phyloP scores from a whole-genome alignment of 805 yeast species.

The Metschnikowia baotianmanensis region DNA sequence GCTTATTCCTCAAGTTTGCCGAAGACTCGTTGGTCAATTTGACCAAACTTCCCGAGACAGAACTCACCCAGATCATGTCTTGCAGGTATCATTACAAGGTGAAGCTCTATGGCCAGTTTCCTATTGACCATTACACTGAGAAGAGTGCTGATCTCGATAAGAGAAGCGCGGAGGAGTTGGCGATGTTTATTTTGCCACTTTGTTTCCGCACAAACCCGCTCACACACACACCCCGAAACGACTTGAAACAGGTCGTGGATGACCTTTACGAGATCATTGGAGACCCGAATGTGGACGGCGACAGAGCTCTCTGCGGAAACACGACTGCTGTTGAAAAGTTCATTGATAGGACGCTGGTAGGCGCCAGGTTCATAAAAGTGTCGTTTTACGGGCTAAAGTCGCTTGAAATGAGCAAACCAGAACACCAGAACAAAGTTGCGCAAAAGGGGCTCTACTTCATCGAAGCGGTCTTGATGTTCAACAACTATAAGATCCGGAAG shows the following conservation, averaged over 20 bases:
- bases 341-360: constrained; percentile 44
- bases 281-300: constrained; percentile 49
- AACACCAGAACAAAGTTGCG: constrained; percentile 25
- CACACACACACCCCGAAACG: constrained; percentile 59
- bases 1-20: constrained; percentile 58
- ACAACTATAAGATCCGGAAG: constrained; percentile 68
- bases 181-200: constrained; percentile 52
- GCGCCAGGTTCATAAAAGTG: constrained; percentile 44
- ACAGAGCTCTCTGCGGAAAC: constrained; percentile 46
- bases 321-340: constrained; percentile 43
- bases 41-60: constrained; percentile 53
- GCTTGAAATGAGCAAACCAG: constrained; percentile 30
- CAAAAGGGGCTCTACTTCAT: constrained; percentile 63
- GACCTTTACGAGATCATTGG: constrained; percentile 69
- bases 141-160: constrained; percentile 26
- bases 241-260: constrained; percentile 71
- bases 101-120: constrained; percentile 55
- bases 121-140: constrained; percentile 61
- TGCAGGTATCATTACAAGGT: constrained; percentile 75
- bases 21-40: constrained; percentile 51
- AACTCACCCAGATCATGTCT: constrained; percentile 70
- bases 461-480: constrained; percentile 65
- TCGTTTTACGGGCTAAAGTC: constrained; percentile 50
- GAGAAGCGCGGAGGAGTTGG: constrained; percentile 33
- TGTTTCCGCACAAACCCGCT: constrained; percentile 60